A percentile compares a stretch with the other conserved stretches of the same genome.
Conservation (phyloP, 768 basidiomycete species). For the Tephrocybe sp. region DNA sequence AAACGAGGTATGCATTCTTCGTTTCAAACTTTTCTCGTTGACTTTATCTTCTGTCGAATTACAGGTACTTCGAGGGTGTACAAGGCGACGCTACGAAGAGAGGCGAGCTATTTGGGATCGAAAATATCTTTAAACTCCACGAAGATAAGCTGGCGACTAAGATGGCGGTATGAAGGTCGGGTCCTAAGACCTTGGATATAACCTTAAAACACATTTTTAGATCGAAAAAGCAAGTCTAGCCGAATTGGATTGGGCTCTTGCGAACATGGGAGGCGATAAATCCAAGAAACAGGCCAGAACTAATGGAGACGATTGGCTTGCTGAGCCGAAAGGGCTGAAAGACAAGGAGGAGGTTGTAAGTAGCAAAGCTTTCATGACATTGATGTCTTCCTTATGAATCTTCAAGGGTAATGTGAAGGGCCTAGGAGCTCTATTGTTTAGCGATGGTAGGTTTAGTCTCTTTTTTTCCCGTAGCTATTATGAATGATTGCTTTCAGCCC, state of each 20-base stretch:
- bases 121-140: conserved; percentile 82
- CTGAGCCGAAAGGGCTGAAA: conserved; percentile 35
- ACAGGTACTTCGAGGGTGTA: conserved; percentile 77
- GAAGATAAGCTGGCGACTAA: conserved; percentile 72
- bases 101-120: conserved; percentile 83
- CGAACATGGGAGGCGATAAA: conserved; percentile 52
- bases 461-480: neutral
- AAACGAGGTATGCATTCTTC: conserved; percentile 54
- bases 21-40: neutral
- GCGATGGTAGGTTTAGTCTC: conserved; percentile 47
- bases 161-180: conserved; percentile 49
- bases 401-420: conserved; percentile 54
- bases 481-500: conserved; percentile 25
- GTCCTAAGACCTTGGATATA: neutral
- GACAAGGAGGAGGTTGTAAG: conserved; percentile 40
- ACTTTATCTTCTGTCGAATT: neutral
- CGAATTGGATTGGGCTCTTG: conserved; percentile 80
- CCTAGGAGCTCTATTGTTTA: conserved; percentile 64
- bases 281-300: conserved; percentile 30
- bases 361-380: neutral
- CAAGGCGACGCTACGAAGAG: conserved; percentile 72
- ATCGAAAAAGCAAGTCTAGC: conserved; percentile 75
- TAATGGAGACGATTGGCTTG: conserved; percentile 35
- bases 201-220: conserved; percentile 29
- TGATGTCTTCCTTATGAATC: neutral